Evolutionary conservation across 257 asterid species (phyloP).

Genomic region (Solanum bulbocastanum): DNA sequence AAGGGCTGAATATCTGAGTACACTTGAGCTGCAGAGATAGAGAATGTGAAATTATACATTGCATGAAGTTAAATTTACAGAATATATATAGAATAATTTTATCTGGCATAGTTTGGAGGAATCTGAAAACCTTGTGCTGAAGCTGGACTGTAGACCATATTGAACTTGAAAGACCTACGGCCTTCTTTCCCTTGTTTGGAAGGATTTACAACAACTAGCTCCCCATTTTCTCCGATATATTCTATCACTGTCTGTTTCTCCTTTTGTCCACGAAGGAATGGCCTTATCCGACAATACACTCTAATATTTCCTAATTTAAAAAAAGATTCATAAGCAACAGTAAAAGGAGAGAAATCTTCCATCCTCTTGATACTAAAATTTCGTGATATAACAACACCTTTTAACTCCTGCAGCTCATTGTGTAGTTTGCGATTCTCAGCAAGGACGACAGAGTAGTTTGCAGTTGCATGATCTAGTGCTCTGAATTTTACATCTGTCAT

Average conservation of each 20-base stretch:
- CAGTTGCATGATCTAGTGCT: constrained; percentile 48
- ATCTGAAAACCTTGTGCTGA: constrained; percentile 72
- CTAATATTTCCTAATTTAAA: constrained; percentile 67
- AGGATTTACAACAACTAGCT: constrained; percentile 60
- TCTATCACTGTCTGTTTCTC: constrained; percentile 63
- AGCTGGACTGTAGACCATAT: constrained; percentile 61
- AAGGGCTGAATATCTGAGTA: constrained; percentile 75
- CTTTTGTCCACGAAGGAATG: constrained; percentile 73
- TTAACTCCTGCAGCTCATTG: constrained; percentile 77
- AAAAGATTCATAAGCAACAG: not conserved
- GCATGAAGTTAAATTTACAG: not conserved
- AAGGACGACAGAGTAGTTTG: constrained; percentile 42
- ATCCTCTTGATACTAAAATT: not conserved
- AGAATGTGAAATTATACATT: not conserved
- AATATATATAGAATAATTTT: not conserved
- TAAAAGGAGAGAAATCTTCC: not conserved
- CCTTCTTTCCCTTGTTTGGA: constrained; percentile 86
- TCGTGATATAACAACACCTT: constrained; percentile 38
- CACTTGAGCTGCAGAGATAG: constrained; percentile 54
- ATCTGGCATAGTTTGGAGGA: not conserved
- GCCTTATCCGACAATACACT: constrained; percentile 92
- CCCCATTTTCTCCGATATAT: constrained; percentile 79
- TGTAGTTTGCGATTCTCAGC: constrained; percentile 68
- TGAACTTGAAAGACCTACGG: constrained; percentile 76
- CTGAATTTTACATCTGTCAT: constrained; percentile 39